These are phyloP conservation scores for Phytophthora kernoviae DNA, from an alignment of 352 stramenopile species.

Conservation along the genomic window DNA sequence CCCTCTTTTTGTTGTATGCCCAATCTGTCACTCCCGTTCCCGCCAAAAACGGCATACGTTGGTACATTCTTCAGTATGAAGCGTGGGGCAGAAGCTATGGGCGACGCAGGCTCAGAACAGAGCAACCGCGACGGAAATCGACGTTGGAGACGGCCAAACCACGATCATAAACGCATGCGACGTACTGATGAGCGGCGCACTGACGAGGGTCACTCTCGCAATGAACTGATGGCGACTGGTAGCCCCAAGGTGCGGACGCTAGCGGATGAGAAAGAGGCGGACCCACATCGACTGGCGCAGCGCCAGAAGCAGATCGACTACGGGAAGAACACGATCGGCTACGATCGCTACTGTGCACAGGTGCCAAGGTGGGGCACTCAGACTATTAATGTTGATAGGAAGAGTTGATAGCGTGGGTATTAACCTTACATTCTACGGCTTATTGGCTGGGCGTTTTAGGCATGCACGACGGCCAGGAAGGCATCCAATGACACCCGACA, in stretches of 20 bases:
- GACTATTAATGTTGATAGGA: background rate
- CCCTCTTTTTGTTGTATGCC: background rate
- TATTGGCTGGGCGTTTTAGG: conserved; percentile 17
- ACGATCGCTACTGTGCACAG: conserved; percentile 78
- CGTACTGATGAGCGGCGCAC: background rate
- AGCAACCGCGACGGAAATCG: conserved; percentile 2
- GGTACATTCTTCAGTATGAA: conserved; percentile 19
- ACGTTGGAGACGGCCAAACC: background rate
- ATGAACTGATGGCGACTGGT: background rate
- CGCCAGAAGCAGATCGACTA: conserved; percentile 94
- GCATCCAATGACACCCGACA: conserved; percentile 85
- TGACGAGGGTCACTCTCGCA: background rate
- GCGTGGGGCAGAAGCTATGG: conserved; percentile 23
- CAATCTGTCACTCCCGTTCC: conserved; percentile 11
- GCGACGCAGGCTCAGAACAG: background rate
- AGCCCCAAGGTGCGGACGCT: conserved; percentile 46
- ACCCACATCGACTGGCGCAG: conserved; percentile 83
- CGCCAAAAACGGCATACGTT: conserved; percentile 29
- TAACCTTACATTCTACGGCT: background rate
- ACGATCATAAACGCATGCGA: conserved; percentile 28
- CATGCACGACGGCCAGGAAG: conserved; percentile 44
- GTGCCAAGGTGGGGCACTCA: conserved; percentile 56
- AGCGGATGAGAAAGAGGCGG: conserved; percentile 68
- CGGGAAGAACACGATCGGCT: conserved; percentile 93
- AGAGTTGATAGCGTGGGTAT: too few species aligned